Percentiles rank a stretch among this genome's conserved stretches.
Conservation (phyloP, 164 flowering plant species). For the Amborella trichopoda region DNA sequence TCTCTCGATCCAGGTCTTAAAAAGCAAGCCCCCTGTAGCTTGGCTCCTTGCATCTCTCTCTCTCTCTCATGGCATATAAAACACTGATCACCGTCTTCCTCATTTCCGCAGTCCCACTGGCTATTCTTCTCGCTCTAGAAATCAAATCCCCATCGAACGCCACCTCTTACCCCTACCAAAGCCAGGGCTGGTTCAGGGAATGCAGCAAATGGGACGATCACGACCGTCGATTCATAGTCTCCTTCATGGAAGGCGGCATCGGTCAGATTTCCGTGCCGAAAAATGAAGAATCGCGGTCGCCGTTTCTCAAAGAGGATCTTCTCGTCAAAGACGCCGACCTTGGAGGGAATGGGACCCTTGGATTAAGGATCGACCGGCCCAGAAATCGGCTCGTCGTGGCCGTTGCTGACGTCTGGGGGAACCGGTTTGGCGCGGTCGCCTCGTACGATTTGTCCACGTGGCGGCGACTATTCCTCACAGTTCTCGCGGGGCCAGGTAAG, state of each 20-base stretch:
- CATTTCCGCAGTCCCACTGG: constrained; percentile 61
- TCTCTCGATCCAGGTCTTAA: too few species aligned
- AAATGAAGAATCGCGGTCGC: constrained; percentile 13
- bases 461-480: constrained; percentile 60
- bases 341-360: constrained; percentile 52
- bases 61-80: too few species aligned
- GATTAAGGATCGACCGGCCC: constrained; percentile 43
- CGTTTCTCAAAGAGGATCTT: background rate
- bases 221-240: constrained; percentile 57
- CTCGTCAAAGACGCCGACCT: constrained; percentile 41
- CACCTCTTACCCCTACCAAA: constrained; percentile 39
- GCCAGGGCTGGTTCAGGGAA: constrained; percentile 67
- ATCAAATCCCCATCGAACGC: constrained; percentile 24
- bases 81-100: constrained; percentile 26
- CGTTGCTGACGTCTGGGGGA: constrained; percentile 36
- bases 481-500: constrained; percentile 56
- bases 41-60: constrained; percentile 25
- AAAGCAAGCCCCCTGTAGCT: too few species aligned
- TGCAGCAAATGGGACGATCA: constrained; percentile 69
- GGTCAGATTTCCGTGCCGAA: constrained; percentile 39
- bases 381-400: constrained; percentile 64
- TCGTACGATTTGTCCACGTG: constrained; percentile 73
- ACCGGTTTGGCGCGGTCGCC: constrained; percentile 49
- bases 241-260: constrained; percentile 58
- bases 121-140: constrained; percentile 43